Evolutionary conservation across 73 alveolate species (phyloP), one percentile per base, ranked within the genome.

Genomic region (Tetrahymena borealis): DNA sequence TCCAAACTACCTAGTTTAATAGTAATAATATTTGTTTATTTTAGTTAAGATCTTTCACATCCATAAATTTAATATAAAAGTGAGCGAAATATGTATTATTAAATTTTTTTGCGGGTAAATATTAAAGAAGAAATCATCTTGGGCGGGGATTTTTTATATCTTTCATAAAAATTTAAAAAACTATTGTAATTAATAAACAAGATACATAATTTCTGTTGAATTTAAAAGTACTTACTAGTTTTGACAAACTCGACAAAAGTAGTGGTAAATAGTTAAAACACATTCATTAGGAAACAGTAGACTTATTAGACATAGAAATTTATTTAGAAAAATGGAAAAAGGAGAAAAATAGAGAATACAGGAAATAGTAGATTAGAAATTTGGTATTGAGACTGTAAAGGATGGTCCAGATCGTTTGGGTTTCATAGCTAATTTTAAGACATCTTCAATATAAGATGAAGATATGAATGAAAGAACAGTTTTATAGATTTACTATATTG

Each of bases 371-470:
- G 92, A 78, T 28, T 42, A 60, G 85, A 60, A 60, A n/a, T 60
- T 60, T 28, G 85, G 85, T 13, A 60, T 60, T n/a, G 85, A 60
- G 10, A 60, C 85, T n/a, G 85, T 60, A 13, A 60, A 60, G 85
- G 85, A 60, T 60, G 85, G 85, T 13, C 85, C 94, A 13, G 91
- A 60, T 24, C 91, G 91, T 78, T 90, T 94, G 10, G 99, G 97
- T 18, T 94, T 94, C 94, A 93, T 97, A 15, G 97, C 97, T 6
- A 97, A 97, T 79, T 90, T 97, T 90, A 97, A 97, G 94, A 90
- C 97, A 10, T 90, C 93, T 16, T 78, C 95, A 16, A 92, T 78
- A 43, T 41, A 78, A 42, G 98, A 96, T 91, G 93, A 94, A 90
- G 94, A 93, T 78, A 96, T 95, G 77, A 95, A 91, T 31, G 99